A percentile compares a stretch with the other conserved stretches of the same genome.
Conservation (phyloP, 495 filamentous ascomycete genomes). For the Xylaria acuta region DNA sequence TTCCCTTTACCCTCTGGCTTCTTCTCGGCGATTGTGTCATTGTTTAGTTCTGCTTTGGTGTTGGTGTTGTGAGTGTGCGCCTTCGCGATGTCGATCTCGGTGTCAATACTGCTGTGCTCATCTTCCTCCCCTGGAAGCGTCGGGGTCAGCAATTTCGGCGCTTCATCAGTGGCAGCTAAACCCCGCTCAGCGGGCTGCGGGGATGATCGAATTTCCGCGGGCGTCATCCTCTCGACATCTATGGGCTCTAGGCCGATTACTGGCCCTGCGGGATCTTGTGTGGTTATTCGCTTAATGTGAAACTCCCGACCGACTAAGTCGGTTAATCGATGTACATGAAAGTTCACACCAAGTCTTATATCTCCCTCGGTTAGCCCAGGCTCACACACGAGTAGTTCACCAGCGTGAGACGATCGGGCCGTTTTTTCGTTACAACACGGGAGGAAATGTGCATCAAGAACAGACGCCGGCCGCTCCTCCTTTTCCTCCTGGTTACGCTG, state of each 20-base stretch:
- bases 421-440: neutral
- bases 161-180: neutral
- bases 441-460: constrained; percentile 41
- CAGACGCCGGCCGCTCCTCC: constrained; percentile 28
- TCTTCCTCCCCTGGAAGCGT: neutral
- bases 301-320: neutral
- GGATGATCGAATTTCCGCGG: neutral
- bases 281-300: neutral
- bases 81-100: neutral
- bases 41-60: neutral
- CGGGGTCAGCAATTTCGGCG: neutral
- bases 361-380: neutral
- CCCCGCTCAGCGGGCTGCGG: neutral
- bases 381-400: neutral
- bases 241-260: neutral
- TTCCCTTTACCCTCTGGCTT: constrained; percentile 6
- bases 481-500: neutral
- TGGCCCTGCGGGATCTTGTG: neutral
- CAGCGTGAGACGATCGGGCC: neutral
- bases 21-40: neutral
- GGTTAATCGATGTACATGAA: neutral
- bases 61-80: neutral
- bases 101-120: neutral
- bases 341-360: neutral
- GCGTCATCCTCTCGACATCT: neutral